These are phyloP conservation scores for Phytopythium boreale DNA, from an alignment of 352 stramenopile species.

Conservation along the genomic window DNA sequence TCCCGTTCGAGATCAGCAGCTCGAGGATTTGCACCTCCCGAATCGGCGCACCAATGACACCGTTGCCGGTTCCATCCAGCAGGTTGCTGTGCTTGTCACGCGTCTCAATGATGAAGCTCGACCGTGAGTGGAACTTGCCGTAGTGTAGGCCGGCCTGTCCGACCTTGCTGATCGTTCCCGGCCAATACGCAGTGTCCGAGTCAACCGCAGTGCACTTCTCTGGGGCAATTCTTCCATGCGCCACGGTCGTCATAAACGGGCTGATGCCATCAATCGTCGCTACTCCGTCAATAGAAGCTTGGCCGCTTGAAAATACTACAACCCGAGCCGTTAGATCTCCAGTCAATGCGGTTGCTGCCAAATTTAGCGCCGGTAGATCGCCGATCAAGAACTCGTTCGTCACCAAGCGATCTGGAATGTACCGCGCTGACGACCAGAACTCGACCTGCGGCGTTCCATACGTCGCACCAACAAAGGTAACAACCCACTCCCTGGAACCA, in stretches of 20 bases:
- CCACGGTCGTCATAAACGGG: conserved; percentile 53
- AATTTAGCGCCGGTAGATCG: conserved; percentile 31
- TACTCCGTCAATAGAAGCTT: conserved; percentile 19
- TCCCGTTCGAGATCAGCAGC: conserved; percentile 41
- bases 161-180: conserved; percentile 52
- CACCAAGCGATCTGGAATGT: conserved; percentile 40
- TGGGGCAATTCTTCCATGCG: conserved; percentile 56
- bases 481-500: conserved; percentile 38
- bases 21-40: conserved; percentile 93
- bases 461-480: conserved; percentile 57
- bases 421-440: conserved; percentile 67
- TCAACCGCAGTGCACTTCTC: conserved; percentile 68
- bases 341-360: conserved; percentile 24
- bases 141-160: conserved; percentile 58
- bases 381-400: conserved; percentile 50
- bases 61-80: conserved; percentile 79
- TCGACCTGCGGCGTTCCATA: conserved; percentile 44
- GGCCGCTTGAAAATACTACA: conserved; percentile 30
- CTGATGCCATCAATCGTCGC: conserved; percentile 40
- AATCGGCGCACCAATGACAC: conserved; percentile 43
- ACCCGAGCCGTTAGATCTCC: conserved; percentile 27
- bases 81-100: conserved; percentile 90
- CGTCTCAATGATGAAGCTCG: conserved; percentile 91
- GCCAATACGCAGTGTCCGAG: conserved; percentile 49
- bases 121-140: conserved; percentile 60